Conservation (phyloP, 176 grass and related monocot species). For the Neostapfia colusana region DNA sequence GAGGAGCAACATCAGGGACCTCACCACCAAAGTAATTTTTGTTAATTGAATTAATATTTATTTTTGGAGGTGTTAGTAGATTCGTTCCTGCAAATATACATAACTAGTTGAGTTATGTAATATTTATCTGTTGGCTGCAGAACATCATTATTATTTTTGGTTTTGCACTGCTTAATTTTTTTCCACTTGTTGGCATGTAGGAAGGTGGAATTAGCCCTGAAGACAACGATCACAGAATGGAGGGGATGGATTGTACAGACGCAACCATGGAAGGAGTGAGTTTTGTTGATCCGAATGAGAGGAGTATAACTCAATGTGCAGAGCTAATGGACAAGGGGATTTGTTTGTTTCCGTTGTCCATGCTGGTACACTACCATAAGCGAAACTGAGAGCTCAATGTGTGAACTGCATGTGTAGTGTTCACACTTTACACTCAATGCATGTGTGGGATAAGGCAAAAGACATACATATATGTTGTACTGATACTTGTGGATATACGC, state of each 20-base stretch:
- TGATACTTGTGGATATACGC: slow-evolving; percentile 33
- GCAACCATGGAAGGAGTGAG: slow-evolving; percentile 31
- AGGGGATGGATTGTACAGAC: slow-evolving; percentile 33
- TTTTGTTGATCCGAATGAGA: slow-evolving; percentile 46
- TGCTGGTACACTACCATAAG: slow-evolving; percentile 61
- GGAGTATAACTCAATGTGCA: slow-evolving; percentile 59
- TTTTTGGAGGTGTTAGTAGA: neutral
- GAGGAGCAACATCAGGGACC: slow-evolving; percentile 51
- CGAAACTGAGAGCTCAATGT: slow-evolving; percentile 31
- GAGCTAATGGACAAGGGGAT: slow-evolving; percentile 78
- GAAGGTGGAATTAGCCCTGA: slow-evolving; percentile 33
- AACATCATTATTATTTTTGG: slow-evolving; percentile 1
- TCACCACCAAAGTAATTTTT: slow-evolving; percentile 52
- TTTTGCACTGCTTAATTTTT: neutral
- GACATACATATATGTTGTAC: slow-evolving; percentile 26
- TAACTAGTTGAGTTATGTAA: neutral
- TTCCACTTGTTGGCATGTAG: slow-evolving; percentile 1
- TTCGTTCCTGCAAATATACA: neutral
- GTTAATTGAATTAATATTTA: neutral
- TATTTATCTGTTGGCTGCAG: neutral
- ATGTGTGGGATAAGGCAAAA: slow-evolving; percentile 27
- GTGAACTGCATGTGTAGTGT: slow-evolving; percentile 39
- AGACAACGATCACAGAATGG: slow-evolving; percentile 35
- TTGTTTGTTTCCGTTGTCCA: slow-evolving; percentile 72
- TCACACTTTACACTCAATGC: slow-evolving; percentile 35